These are phyloP conservation scores for Trichopus zeylanicus DNA, from an alignment of 116 monocot genomes.

Conservation along the genomic window DNA sequence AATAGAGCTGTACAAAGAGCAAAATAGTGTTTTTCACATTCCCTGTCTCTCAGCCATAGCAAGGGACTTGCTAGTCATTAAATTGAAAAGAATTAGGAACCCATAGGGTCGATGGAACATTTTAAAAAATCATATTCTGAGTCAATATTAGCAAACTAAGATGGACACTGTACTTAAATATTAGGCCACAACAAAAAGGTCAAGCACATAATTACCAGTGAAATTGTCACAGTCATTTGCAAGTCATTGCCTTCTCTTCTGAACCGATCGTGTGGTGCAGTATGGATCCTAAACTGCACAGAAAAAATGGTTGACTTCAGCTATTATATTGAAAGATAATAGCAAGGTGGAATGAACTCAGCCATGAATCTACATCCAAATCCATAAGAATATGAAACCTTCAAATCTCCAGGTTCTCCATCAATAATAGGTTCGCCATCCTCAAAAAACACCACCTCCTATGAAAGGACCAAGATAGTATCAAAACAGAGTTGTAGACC, in stretches of 20 bases:
- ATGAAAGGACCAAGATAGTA: constrained; percentile 4
- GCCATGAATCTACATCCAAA: background rate
- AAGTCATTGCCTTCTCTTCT: constrained; percentile 89
- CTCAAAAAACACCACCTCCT: constrained; percentile 94
- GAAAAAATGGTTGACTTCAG: background rate
- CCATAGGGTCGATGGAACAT: too few relatives aligned
- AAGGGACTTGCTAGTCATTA: too few relatives aligned
- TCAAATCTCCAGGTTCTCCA: constrained; percentile 96
- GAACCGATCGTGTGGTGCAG: constrained; percentile 80
- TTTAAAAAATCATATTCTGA: too few relatives aligned
- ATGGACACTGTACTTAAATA: too few relatives aligned
- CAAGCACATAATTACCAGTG: constrained; percentile 54
- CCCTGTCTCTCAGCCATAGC: too few relatives aligned
- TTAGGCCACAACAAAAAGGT: background rate
- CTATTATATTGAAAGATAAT: background rate
- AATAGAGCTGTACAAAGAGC: background rate
- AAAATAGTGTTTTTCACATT: background rate
- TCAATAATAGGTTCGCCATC: constrained; percentile 98
- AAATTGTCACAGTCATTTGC: constrained; percentile 78
- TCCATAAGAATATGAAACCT: constrained; percentile 39
- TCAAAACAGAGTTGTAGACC: background rate
- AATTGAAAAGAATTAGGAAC: too few relatives aligned
- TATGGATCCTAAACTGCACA: constrained; percentile 85
- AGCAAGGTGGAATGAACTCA: background rate
- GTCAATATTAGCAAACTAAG: too few relatives aligned